phyloP scores from a whole-genome alignment of 768 basidiomycete species.

The Pisolithus marmoratus region DNA sequence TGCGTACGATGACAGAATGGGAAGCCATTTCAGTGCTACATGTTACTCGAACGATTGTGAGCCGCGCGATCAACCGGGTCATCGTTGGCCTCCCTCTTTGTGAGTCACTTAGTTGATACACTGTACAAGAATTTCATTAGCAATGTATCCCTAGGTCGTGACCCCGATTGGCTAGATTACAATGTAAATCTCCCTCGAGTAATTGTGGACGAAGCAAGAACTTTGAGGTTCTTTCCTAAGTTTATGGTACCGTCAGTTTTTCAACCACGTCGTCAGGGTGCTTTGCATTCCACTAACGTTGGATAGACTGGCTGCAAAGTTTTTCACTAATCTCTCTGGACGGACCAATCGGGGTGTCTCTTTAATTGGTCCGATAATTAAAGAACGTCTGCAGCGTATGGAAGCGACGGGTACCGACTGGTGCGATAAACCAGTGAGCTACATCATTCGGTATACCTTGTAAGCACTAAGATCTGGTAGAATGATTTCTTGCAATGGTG shows the following conservation, averaged over 20 bases:
- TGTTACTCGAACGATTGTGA: too few species aligned
- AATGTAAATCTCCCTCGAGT: neutral
- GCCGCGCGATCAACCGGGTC: too few species aligned
- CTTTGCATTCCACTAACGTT: too few species aligned
- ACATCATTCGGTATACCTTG: too few species aligned
- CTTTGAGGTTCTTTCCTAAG: too few species aligned
- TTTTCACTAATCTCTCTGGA: neutral
- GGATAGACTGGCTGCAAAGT: neutral
- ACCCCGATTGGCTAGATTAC: neutral
- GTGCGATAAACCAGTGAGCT: neutral
- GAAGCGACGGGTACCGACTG: neutral
- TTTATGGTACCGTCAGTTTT: neutral
- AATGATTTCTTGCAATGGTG: neutral
- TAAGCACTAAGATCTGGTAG: neutral
- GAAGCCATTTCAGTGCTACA: too few species aligned
- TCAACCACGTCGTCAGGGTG: too few species aligned
- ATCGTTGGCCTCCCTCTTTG: too few species aligned
- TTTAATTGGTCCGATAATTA: neutral
- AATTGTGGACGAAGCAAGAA: neutral
- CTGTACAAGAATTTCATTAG: neutral
- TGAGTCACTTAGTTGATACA: too few species aligned
- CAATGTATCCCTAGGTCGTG: neutral
- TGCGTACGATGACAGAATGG: too few species aligned
- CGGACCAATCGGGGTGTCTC: neutral
- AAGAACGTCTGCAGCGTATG: neutral